A percentile compares a stretch with the other conserved stretches of the same genome.
These are phyloP conservation scores for Meira nashicola DNA, from an alignment of 1,284 basidiomycete genomes.

Conservation along the genomic window DNA sequence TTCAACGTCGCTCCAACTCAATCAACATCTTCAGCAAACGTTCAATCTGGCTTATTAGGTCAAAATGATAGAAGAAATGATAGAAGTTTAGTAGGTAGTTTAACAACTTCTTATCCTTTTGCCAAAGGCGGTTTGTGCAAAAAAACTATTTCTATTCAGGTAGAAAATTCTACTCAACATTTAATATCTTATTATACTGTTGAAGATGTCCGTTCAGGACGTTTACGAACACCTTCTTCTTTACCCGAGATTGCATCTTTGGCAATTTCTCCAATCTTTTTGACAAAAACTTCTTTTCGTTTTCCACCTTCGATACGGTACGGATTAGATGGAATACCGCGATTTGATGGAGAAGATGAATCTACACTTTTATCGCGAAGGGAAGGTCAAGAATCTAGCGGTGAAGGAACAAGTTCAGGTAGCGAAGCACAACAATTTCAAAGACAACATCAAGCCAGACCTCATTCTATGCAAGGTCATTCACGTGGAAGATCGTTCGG, in stretches of 20 bases:
- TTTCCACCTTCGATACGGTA: constrained; percentile 82
- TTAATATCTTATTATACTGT: constrained; percentile 93
- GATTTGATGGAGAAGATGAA: constrained; percentile 54
- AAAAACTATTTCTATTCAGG: constrained; percentile 81
- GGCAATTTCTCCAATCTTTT: constrained; percentile 79
- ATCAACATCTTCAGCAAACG: no score
- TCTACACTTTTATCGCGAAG: background rate
- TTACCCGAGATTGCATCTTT: constrained; percentile 80
- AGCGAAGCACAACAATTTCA: constrained; percentile 1
- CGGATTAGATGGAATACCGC: constrained; percentile 71
- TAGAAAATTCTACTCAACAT: constrained; percentile 83
- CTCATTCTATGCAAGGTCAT: no score
- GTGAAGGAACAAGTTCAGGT: constrained; percentile 9
- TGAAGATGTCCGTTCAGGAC: constrained; percentile 80
- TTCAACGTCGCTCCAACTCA: no score
- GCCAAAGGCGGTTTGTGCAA: constrained; percentile 44
- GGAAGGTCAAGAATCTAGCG: constrained; percentile 4
- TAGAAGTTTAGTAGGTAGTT: constrained; percentile 40
- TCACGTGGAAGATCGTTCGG: no score
- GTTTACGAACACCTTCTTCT: constrained; percentile 79
- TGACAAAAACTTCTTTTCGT: constrained; percentile 83
- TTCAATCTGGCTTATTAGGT: background rate
- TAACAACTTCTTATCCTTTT: constrained; percentile 43
- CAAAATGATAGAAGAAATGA: constrained; percentile 28
- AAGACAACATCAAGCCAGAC: background rate